Evolutionary conservation across 2,329 filamentous ascomycete species (phyloP), one percentile per base, ranked within the genome.

Genomic region (Apiospora aurea): DNA sequence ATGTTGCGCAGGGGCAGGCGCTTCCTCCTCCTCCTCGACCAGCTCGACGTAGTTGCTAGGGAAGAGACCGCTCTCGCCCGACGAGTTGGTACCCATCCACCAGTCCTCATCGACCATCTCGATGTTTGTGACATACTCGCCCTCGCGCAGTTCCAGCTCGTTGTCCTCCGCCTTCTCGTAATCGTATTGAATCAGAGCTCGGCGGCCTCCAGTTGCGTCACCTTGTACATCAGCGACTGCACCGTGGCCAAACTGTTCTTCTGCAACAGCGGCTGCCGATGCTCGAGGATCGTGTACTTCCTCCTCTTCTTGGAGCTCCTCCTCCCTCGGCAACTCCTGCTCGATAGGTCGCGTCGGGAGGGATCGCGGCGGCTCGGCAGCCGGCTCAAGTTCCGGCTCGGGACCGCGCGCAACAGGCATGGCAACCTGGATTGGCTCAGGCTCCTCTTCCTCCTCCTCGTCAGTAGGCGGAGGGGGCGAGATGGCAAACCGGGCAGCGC

Each of bases 151-250:
- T 75, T 97, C 95, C 72, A 99, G 90, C 83, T 99, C 96, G 79
- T 99, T 99, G 76, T 97, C 95, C 82, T 99, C 96, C 0, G 95
- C 95, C 84, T 97, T 98, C 78, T 98, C 96, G 80, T 99, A 99
- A 80, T 99, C 96, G 81, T 96, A 99, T 78, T 96, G 92, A 47
- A 96, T 90, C 72, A 97, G 79, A 1, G 96, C 96, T 67, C 91
- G 90, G 80, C 92, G 89, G 70, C 93, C 93, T 47, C 88, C 88
- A 38, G 83, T 75, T n/a, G 76, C 53, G 1, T 41, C 51, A 16
- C 38, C 34, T 13, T 44, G 34, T 18, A 78, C 76, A n/a, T 81
- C 77, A 13, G 81, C 77, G 18, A 80, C 81, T 44, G 79, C 78
- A 46, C 82, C 82, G 26, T 82, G 78, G 41, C 80, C 84, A 75